A percentile compares a stretch with the other conserved stretches of the same genome.
These are phyloP conservation scores for Sporothrix brasiliensis DNA, from an alignment of 2,329 filamentous ascomycete genomes.

Conservation along the genomic window DNA sequence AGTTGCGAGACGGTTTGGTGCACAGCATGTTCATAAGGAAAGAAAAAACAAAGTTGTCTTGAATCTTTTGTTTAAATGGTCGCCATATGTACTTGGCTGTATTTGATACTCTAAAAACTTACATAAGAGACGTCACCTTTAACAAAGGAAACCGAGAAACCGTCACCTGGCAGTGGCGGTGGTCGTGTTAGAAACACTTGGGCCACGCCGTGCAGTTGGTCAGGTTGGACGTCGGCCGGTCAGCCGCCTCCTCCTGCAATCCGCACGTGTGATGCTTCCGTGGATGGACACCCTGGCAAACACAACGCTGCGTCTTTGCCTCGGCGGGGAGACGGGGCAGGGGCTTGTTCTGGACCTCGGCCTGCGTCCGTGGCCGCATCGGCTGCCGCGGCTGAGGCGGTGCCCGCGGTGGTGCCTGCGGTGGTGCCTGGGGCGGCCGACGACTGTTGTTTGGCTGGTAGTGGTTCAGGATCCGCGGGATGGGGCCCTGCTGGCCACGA, in stretches of 20 bases:
- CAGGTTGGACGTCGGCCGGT: not conserved
- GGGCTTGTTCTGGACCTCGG: not conserved
- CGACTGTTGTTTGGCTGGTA: conserved; percentile 25
- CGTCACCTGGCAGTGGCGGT: not conserved
- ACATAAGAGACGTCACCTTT: not conserved
- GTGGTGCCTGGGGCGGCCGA: not conserved
- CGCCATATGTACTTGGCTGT: not conserved
- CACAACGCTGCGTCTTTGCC: not conserved
- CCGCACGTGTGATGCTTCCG: not conserved
- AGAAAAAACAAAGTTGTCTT: not conserved
- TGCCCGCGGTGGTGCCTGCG: not conserved
- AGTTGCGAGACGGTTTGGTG: not conserved
- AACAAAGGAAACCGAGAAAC: not conserved
- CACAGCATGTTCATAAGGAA: not conserved
- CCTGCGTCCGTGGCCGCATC: not conserved
- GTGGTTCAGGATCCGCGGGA: conserved; percentile 25
- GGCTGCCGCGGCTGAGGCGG: not conserved
- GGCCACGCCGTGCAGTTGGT: conserved; percentile 17
- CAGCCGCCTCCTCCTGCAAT: not conserved
- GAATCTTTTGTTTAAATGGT: not conserved
- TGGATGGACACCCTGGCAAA: not conserved
- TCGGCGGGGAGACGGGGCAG: not conserved
- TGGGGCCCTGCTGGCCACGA: not conserved
- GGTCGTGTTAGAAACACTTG: not conserved
- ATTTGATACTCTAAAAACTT: not conserved